Evolutionary conservation across 495 filamentous ascomycete genomes (phyloP).

Genomic region (Talaromyces proteolyticus): DNA sequence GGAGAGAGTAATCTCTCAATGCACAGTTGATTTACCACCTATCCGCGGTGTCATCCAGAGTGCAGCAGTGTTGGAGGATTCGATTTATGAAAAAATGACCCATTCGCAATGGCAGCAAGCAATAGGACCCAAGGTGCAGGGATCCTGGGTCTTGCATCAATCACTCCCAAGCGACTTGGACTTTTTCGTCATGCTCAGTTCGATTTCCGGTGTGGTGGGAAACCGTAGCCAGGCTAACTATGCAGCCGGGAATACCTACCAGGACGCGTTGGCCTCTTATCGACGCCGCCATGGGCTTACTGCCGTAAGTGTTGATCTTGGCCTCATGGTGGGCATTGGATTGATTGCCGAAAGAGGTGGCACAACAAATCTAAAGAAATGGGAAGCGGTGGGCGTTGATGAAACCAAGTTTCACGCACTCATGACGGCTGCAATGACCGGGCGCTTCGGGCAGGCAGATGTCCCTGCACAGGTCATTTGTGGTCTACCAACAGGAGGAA

Average conservation of each 20-base stretch:
- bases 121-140: slow-evolving; percentile 39
- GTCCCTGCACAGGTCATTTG: slow-evolving; percentile 9
- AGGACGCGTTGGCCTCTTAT: slow-evolving; percentile 40
- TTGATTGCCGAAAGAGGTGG: slow-evolving; percentile 25
- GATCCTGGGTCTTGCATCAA: slow-evolving; percentile 53
- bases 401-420: slow-evolving; percentile 14
- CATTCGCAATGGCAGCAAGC: slow-evolving; percentile 33
- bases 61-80: slow-evolving; percentile 10
- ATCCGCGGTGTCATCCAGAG: slow-evolving; percentile 13
- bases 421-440: slow-evolving; percentile 9
- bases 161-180: slow-evolving; percentile 26
- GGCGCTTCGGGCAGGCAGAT: neutral
- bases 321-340: slow-evolving; percentile 18
- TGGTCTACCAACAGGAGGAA: slow-evolving; percentile 11
- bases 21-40: slow-evolving; percentile 4
- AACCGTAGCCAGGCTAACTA: slow-evolving; percentile 53
- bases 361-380: slow-evolving; percentile 10
- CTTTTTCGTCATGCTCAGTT: slow-evolving; percentile 56
- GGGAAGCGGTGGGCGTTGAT: slow-evolving; percentile 11
- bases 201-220: slow-evolving; percentile 46
- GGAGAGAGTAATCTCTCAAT: neutral
- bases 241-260: slow-evolving; percentile 42
- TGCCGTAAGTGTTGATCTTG: slow-evolving; percentile 23
- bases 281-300: slow-evolving; percentile 17
- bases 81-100: slow-evolving; percentile 37